Percentiles rank a stretch among this genome's conserved stretches.
These are phyloP conservation scores for Prunus yedoensis DNA, from an alignment of 331 rosid genomes.

Conservation along the genomic window DNA sequence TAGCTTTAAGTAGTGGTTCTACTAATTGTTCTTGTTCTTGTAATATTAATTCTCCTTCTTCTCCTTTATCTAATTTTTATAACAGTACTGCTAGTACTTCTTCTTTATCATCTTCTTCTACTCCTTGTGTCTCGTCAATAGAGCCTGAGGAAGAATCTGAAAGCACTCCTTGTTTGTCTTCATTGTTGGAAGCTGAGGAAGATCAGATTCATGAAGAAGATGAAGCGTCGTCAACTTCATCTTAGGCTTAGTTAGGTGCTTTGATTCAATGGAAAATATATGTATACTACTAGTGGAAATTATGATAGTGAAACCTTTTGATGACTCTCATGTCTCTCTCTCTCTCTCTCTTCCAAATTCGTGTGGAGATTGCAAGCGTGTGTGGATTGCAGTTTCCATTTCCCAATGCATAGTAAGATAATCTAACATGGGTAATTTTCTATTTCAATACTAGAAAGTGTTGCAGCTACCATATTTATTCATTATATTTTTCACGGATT, in stretches of 20 bases:
- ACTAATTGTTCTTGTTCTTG: slow-evolving; percentile 30
- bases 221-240: slow-evolving; percentile 7
- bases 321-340: slow-evolving; percentile 12
- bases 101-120: slow-evolving; percentile 26
- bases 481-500: not conserved
- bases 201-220: slow-evolving; percentile 35
- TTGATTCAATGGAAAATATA: slow-evolving; percentile 16
- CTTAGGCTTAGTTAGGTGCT: slow-evolving; percentile 17
- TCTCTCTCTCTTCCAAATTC: slow-evolving; percentile 5
- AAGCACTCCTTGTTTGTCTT: slow-evolving; percentile 41
- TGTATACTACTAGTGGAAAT: slow-evolving; percentile 30
- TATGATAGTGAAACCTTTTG: slow-evolving; percentile 18
- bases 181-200: slow-evolving; percentile 39
- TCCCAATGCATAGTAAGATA: slow-evolving; percentile 16
- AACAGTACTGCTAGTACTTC: slow-evolving; percentile 27
- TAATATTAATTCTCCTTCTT: slow-evolving; percentile 33
- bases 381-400: slow-evolving; percentile 18
- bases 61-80: slow-evolving; percentile 33
- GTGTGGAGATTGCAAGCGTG: not conserved
- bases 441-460: not conserved
- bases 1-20: slow-evolving; percentile 21
- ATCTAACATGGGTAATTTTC: not conserved
- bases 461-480: not conserved
- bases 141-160: slow-evolving; percentile 36
- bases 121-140: slow-evolving; percentile 44